Evolutionary conservation across 495 filamentous ascomycete species (phyloP).

Genomic region (Penicillium malachiteum): DNA sequence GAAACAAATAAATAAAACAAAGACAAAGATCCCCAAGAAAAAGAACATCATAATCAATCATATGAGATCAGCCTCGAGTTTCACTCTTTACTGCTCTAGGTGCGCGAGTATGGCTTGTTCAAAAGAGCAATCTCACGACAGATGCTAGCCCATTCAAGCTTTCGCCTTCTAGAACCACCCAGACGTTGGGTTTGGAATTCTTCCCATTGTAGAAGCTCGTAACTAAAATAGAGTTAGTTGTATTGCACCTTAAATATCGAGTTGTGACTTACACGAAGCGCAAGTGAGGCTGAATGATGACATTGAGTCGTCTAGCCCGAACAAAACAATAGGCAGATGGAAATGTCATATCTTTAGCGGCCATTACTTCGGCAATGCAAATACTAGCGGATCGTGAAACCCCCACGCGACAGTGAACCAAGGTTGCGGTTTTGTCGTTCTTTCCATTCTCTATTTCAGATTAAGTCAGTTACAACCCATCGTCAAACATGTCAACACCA

Average conservation of each 20-base stretch:
- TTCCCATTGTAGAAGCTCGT: constrained; percentile 89
- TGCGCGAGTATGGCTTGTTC: constrained; percentile 84
- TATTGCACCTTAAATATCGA: neutral
- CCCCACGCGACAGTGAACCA: constrained; percentile 95
- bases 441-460: constrained; percentile 65
- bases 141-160: constrained; percentile 88
- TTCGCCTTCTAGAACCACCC: constrained; percentile 55
- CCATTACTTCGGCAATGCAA: constrained; percentile 98
- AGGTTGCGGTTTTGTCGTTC: constrained; percentile 71
- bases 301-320: constrained; percentile 79
- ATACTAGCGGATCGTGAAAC: constrained; percentile 95
- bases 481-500: neutral
- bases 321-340: constrained; percentile 96
- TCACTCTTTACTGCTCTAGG: constrained; percentile 3
- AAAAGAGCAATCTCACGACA: constrained; percentile 88
- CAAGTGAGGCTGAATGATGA: constrained; percentile 70
- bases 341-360: constrained; percentile 72
- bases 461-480: constrained; percentile 6
- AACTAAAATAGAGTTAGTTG: constrained; percentile 24
- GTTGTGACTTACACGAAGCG: constrained; percentile 55
- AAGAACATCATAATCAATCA: neutral
- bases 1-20: constrained; percentile 1
- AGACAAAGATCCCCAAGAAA: neutral
- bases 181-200: constrained; percentile 53
- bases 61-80: neutral